Evolutionary conservation across 192 early-diverging fungal species (phyloP), one percentile per base, ranked within the genome.

Genomic region (Coemansia guatemalensis): DNA sequence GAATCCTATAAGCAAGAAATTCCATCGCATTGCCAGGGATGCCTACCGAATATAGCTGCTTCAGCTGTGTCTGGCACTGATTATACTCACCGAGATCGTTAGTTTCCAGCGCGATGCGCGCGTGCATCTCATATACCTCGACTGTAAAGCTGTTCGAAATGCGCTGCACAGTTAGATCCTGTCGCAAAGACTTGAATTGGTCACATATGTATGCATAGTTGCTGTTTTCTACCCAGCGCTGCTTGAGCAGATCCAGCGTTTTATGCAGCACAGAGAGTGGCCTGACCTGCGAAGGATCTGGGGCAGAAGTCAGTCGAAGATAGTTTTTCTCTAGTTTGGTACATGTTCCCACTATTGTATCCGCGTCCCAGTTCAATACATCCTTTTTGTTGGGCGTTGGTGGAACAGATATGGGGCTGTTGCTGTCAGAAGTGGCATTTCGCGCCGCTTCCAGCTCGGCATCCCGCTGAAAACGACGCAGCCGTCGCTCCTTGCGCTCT

Each of bases 71-170:
- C 74, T 96, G 93, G 71, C 95, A 98, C 68, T 97, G 95, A 64
- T 99, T 99, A 80, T 89, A 99, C 83, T 99, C 97, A 67, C 95
- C 95, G 23, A 99, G 82, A 68, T 99, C 97, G 48, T 90, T 90
- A 81, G 91, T 95, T 75, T 97, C 97, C 49, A 99, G 69, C 12
- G 97, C 97, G 63, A 99, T 97, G 48, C 97, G 79, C 18, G 94
- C 95, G 81, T 99, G 94, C 18, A 83, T 85, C 74, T 99, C 95
- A 74, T 99, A 99, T 2, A 98, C 95, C 52, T 86, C 81, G 8
- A 94, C 93, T 7, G 97, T 96, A 69, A 99, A 96, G 17, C 89
- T 89, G 69, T 95, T 95, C 50, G 90, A 86, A 39, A 99, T 95
- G 48, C 89, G 84, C 86, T 99, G 97, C 33, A 93, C 97, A 9